A percentile compares a stretch with the other conserved stretches of the same genome.
Conservation (phyloP, 176 grass and related monocot species). For the Metroxylon sagu region DNA sequence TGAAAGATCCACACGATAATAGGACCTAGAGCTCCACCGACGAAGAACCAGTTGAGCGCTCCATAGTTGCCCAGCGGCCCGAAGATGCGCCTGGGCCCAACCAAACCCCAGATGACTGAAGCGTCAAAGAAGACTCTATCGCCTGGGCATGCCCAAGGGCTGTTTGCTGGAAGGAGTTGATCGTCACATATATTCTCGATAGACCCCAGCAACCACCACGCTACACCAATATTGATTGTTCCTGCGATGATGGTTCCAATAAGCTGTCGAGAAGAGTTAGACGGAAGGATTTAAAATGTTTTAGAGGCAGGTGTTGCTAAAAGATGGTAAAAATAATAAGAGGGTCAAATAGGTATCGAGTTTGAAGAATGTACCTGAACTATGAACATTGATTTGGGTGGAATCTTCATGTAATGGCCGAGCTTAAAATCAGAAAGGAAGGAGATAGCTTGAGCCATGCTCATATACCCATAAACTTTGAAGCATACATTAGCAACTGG, state of each 20-base stretch:
- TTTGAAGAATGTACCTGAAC: constrained; percentile 46
- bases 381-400: constrained; percentile 83
- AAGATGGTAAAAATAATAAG: too few relatives aligned
- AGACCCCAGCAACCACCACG: constrained; percentile 75
- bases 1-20: constrained; percentile 52
- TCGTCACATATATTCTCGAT: constrained; percentile 72
- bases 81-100: constrained; percentile 83
- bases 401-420: constrained; percentile 96
- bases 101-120: constrained; percentile 88
- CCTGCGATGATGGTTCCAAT: constrained; percentile 54
- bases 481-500: constrained; percentile 92
- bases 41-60: constrained; percentile 84
- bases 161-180: constrained; percentile 41
- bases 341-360: background rate
- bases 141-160: constrained; percentile 82
- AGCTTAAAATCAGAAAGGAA: constrained; percentile 93
- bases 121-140: constrained; percentile 89
- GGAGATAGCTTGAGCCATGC: constrained; percentile 79
- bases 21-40: constrained; percentile 45
- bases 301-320: too few relatives aligned
- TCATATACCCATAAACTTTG: constrained; percentile 95
- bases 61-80: constrained; percentile 58
- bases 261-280: constrained; percentile 24
- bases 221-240: constrained; percentile 59
- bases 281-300: background rate